Conservation (phyloP, 2,329 filamentous ascomycete species). For the Diplodia seriata region DNA sequence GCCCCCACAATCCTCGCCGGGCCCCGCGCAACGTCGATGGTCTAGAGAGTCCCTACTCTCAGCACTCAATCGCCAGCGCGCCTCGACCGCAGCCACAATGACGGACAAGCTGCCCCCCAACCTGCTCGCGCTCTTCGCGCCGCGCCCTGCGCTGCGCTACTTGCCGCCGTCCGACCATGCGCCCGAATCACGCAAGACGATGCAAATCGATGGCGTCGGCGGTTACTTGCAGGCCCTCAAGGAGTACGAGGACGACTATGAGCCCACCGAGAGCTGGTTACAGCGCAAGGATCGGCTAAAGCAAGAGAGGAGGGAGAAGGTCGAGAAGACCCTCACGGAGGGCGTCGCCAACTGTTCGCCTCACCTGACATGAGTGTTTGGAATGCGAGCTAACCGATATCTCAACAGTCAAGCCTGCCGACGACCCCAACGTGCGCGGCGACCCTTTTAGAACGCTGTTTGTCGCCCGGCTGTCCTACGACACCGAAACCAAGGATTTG, state of each 20-base stretch:
- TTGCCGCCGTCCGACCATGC: conserved; percentile 82
- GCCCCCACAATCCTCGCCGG: neutral
- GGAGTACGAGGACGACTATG: conserved; percentile 77
- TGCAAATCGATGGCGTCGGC: conserved; percentile 74
- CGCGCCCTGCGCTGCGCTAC: conserved; percentile 89
- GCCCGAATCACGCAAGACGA: conserved; percentile 80
- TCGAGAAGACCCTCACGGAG: conserved; percentile 69
- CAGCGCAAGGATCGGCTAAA: conserved; percentile 84
- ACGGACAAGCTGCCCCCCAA: conserved; percentile 96
- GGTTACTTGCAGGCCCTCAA: conserved; percentile 75
- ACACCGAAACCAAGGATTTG: conserved; percentile 85
- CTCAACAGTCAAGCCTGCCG: conserved; percentile 73
- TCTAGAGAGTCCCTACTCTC: neutral
- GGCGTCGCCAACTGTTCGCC: conserved; percentile 68
- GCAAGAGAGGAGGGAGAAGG: conserved; percentile 74
- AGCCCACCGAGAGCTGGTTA: conserved; percentile 91
- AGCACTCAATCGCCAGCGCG: neutral
- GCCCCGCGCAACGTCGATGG: conserved; percentile 1
- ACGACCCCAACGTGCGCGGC: conserved; percentile 88
- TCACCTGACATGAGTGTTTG: conserved; percentile 16
- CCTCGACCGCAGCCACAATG: conserved; percentile 61
- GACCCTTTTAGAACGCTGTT: conserved; percentile 96
- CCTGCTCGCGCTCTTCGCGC: conserved; percentile 91
- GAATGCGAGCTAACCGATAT: neutral
- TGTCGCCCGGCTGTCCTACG: conserved; percentile 87